Conservation (phyloP, 768 basidiomycete genomes). For the Kwoniella mangroviensis region DNA sequence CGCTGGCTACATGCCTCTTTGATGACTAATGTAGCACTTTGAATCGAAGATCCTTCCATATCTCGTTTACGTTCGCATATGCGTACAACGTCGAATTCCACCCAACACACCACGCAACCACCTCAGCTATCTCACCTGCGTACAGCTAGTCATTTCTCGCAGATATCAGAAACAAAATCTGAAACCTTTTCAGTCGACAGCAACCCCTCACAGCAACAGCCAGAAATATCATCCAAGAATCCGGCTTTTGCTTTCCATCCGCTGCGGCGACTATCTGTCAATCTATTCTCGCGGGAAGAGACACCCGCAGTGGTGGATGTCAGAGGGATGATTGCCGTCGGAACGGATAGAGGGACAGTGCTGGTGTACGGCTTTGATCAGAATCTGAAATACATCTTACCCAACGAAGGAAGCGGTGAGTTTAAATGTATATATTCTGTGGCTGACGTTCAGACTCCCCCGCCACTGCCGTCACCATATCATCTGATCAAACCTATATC, state of each 20-base stretch:
- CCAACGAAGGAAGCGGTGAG: conserved; percentile 70
- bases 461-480: conserved; percentile 68
- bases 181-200: conserved; percentile 28
- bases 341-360: conserved; percentile 77
- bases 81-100: conserved; percentile 46
- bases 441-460: conserved; percentile 14
- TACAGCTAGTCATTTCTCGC: conserved; percentile 42
- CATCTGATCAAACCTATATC: conserved; percentile 90
- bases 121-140: conserved; percentile 32
- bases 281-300: conserved; percentile 23
- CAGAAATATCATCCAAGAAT: neutral
- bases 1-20: neutral
- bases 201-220: neutral
- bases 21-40: neutral
- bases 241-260: conserved; percentile 50
- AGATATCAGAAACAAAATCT: conserved; percentile 36
- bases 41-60: conserved; percentile 34
- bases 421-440: neutral
- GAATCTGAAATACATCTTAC: conserved; percentile 76
- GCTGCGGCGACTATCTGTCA: conserved; percentile 37
- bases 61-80: conserved; percentile 57
- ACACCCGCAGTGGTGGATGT: conserved; percentile 79
- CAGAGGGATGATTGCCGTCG: conserved; percentile 86
- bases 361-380: conserved; percentile 91
- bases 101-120: conserved; percentile 28